Evolutionary conservation across 1,284 basidiomycete species (phyloP).

Genomic region (Earliella scabrosa): DNA sequence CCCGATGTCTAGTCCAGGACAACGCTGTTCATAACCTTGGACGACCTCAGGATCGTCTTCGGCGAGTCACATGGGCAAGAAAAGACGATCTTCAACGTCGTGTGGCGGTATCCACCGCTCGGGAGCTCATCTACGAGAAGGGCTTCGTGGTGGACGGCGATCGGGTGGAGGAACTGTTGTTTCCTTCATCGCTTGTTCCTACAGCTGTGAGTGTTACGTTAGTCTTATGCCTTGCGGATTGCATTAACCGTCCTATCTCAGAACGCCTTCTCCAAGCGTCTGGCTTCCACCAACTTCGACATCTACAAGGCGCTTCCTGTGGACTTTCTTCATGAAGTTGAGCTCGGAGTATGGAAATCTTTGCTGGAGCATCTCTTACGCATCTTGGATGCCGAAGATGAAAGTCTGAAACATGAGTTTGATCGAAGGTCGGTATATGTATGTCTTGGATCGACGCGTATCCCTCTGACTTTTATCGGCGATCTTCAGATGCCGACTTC

Average conservation of each 20-base stretch:
- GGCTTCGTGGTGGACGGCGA: conserved; percentile 12
- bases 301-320: conserved; percentile 33
- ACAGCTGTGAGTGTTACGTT: background rate
- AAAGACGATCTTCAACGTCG: conserved; percentile 1
- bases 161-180: conserved; percentile 21
- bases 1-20: conserved; percentile 32
- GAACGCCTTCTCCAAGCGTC: conserved; percentile 13
- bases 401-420: conserved; percentile 8
- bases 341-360: conserved; percentile 42
- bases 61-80: background rate
- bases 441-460: too few relatives aligned
- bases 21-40: conserved; percentile 21
- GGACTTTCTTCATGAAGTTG: conserved; percentile 41
- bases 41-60: background rate
- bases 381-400: conserved; percentile 28
- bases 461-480: too few relatives aligned
- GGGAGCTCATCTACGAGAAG: conserved; percentile 19
- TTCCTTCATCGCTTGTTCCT: conserved; percentile 9
- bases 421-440: conserved; percentile 25
- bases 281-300: conserved; percentile 21
- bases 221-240: too few relatives aligned
- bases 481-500: background rate
- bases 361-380: conserved; percentile 40
- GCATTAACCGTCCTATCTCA: conserved; percentile 1
- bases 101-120: conserved; percentile 5